Evolutionary conservation across 2,329 filamentous ascomycete species (phyloP).

Genomic region (Colletotrichum falcatum): DNA sequence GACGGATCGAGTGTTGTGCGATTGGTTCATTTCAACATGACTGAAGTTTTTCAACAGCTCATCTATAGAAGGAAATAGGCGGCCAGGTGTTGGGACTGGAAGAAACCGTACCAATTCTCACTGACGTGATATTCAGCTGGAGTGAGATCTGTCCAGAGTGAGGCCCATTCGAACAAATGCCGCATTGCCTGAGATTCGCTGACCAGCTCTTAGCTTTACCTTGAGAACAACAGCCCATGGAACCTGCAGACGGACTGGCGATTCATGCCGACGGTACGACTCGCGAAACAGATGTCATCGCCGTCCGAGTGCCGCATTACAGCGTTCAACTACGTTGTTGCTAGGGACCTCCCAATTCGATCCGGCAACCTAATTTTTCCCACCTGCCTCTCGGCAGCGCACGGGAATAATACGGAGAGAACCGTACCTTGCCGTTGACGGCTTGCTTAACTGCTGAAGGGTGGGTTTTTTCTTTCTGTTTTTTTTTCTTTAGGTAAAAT

Average conservation of each 20-base stretch:
- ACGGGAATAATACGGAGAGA: too few species aligned
- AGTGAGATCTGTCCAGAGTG: not conserved
- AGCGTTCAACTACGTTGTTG: not conserved
- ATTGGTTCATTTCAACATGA: slow-evolving; percentile 31
- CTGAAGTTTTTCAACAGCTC: slow-evolving; percentile 39
- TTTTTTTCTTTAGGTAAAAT: too few species aligned
- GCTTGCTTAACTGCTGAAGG: not conserved
- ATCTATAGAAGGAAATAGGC: slow-evolving; percentile 30
- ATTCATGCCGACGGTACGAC: not conserved
- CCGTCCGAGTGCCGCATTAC: not conserved
- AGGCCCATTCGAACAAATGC: not conserved
- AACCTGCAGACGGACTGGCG: not conserved
- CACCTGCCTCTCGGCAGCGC: not conserved
- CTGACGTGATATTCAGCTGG: not conserved
- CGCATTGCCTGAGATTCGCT: not conserved
- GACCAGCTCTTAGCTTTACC: not conserved
- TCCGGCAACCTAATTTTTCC: not conserved
- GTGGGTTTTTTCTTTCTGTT: not conserved
- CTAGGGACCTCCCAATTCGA: too few species aligned
- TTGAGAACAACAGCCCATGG: not conserved
- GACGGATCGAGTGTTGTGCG: not conserved
- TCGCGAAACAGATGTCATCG: not conserved
- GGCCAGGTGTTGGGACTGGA: not conserved
- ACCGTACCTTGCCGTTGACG: not conserved
- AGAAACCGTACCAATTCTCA: not conserved